phyloP scores from a whole-genome alignment of 306 rosid species.

The Glycine soja region DNA sequence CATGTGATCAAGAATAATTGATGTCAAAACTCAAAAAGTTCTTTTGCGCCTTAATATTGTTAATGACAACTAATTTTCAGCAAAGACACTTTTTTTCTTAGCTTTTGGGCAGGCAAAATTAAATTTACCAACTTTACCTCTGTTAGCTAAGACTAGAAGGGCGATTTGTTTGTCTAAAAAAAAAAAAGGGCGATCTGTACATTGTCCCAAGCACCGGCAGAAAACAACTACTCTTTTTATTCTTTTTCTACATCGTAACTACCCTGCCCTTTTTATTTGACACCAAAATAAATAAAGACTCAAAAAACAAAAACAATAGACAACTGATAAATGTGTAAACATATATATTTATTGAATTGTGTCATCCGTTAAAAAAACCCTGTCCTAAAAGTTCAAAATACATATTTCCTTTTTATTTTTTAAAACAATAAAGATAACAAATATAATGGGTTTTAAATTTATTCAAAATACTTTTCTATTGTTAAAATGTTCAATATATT shows the following conservation, averaged over 20 bases:
- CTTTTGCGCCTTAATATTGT: slow-evolving; percentile 9
- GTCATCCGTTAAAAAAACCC: background rate
- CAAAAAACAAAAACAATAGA: background rate
- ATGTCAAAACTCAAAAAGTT: slow-evolving; percentile 28
- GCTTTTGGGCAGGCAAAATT: slow-evolving; percentile 37
- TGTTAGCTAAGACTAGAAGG: background rate
- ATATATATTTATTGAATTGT: background rate
- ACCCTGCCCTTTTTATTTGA: background rate
- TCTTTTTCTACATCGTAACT: slow-evolving; percentile 35
- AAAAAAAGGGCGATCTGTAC: background rate
- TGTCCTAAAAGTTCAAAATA: background rate
- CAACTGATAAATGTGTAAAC: background rate
- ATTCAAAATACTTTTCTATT: background rate
- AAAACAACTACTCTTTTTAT: slow-evolving; percentile 31
- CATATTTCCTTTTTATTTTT: background rate
- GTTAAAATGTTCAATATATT: no score
- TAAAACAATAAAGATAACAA: background rate
- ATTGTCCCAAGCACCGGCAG: slow-evolving; percentile 1
- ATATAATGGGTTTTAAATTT: no score
- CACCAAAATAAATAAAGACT: background rate
- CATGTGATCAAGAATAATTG: slow-evolving; percentile 24
- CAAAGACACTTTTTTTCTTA: slow-evolving; percentile 39
- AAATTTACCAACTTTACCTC: slow-evolving; percentile 35
- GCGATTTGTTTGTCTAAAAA: no score
- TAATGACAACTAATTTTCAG: slow-evolving; percentile 3